Evolutionary conservation across 1,139 yeast species (phyloP), one percentile per base, ranked within the genome.

Genomic region (Kodamaea fungicola): DNA sequence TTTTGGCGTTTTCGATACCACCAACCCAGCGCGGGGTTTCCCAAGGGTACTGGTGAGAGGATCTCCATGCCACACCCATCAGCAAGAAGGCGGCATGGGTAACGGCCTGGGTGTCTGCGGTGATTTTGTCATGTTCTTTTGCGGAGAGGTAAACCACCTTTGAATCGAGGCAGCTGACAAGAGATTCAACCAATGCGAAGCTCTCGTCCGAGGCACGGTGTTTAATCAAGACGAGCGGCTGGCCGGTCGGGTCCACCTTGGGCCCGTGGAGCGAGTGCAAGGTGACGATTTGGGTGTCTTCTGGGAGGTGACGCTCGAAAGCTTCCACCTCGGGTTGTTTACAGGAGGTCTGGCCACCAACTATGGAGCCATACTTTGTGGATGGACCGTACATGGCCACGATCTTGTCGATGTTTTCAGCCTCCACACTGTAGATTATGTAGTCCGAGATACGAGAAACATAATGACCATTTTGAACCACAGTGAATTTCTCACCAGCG

Each of bases 311-410:
- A 38, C 67, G 65, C 51, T 89, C 97, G 57, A 92, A 87, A 0
- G 97, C 97, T 13, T 66, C 70, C 31, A 92, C 83, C 56, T 92
- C 98, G 0, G 95, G 95, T 12, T 78, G 83, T 55, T 92, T 92
- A 64, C 97, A 92, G 5, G 96, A 86, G 0, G 98, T 90, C 59
- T 92, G 98, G 4, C 98, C 98, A n/a, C 98, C 98, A 8, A 92
- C 96, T 35, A 89, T 78, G 3, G 96, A 84, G 2, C 95, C 95
- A 10, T 78, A 64, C 57, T 89, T 92, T 3, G 96, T 83, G 0
- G 96, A 71, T 0, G 96, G 94, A 0, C 96, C 97, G 57, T 89
- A 92, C 26, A 64, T 35, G 5, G 77, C 55, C 6, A 89, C 96
- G 32, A 90, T 85, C 42, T 72, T 70, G 35, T 70, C 79, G 34